Base-by-base conservation (phyloP, 371 early-diverging fungal species). In the Mucor ambiguus region DNA sequence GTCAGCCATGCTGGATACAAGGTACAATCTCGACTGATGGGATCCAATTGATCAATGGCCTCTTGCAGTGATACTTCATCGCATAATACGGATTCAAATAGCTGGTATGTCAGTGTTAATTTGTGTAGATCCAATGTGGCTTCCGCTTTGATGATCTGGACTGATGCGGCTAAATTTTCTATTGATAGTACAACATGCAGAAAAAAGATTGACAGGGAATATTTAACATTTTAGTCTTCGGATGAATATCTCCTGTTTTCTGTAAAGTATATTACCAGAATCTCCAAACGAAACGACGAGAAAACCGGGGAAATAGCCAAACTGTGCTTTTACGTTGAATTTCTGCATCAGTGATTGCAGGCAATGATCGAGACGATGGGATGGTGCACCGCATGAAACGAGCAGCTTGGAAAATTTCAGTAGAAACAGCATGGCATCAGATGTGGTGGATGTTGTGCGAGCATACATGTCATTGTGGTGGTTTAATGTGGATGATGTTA, bases 321-420 rank as follows among this genome's bases (percentile, higher is more conserved):
- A 81, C 26, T 86, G 84, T 33, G 82, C 74, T 61, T 81, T 70
- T 33, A 90, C 64, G 24, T 78, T 79, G 12, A 89, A 71, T 18
- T 78, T 72, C 44, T 79, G 67, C 28, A 82, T 74, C 2, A 89
- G 72, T 56, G 74, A 69, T 48, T 80, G 78, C 48, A 88, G 66
- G 48, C 87, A 83, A 60, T 84, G 79, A 66, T 90, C 91, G 1
- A 93, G 80, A 1, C 93, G 85, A 67, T 93, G 93, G 4, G 86
- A 78, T 9, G 93, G 93, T 1, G 90, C 87, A 8, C 93, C 93
- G 64, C 82, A 88, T 18, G 78, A 76, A 62, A 89, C 85, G 52
- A 91, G 78, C 16, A 85, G 75, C 60, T 87, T 83, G 37, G 90
- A 66, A 12, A 76, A 68, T 54, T 63, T 61, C 16, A 76, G 29